phyloP scores from a whole-genome alignment of 306 rosid species.

The Styphnolobium japonicum region DNA sequence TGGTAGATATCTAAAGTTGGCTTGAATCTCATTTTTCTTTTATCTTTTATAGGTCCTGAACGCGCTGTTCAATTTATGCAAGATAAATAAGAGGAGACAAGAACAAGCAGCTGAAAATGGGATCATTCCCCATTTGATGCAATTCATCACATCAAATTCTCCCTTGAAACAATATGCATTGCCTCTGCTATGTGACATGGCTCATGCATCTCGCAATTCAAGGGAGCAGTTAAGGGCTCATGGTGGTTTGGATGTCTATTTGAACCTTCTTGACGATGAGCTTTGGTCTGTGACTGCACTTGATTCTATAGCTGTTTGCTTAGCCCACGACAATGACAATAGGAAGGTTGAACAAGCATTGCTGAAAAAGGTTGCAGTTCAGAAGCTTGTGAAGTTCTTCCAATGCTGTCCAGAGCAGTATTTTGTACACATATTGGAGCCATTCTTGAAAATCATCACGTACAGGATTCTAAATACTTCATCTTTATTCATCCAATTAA shows the following conservation, averaged over 20 bases:
- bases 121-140: conserved; percentile 98
- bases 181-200: conserved; percentile 98
- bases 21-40: conserved; percentile 17
- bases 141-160: conserved; percentile 83
- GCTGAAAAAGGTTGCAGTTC: conserved; percentile 92
- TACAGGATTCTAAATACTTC: conserved; percentile 37
- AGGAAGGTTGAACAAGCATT: conserved; percentile 94
- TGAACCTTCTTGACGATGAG: conserved; percentile 95
- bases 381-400: conserved; percentile 95
- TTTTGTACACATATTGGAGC: conserved; percentile 95
- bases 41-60: conserved; percentile 69
- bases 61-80: conserved; percentile 93
- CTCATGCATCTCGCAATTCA: conserved; percentile 98
- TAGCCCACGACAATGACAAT: conserved; percentile 94
- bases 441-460: conserved; percentile 98
- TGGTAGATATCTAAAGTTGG: conserved; percentile 12
- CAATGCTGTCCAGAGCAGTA: conserved; percentile 94
- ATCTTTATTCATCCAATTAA: background rate
- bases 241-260: conserved; percentile 96
- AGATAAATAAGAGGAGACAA: conserved; percentile 98
- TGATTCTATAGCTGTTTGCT: conserved; percentile 95
- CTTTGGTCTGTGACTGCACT: conserved; percentile 95
- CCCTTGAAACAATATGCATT: conserved; percentile 84
- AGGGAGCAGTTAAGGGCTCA: conserved; percentile 99
- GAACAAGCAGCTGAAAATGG: conserved; percentile 99